Percentiles rank a stretch among this genome's conserved stretches.
Conservation (phyloP, 2,329 filamentous ascomycete species). For the Aspergillus niger region DNA sequence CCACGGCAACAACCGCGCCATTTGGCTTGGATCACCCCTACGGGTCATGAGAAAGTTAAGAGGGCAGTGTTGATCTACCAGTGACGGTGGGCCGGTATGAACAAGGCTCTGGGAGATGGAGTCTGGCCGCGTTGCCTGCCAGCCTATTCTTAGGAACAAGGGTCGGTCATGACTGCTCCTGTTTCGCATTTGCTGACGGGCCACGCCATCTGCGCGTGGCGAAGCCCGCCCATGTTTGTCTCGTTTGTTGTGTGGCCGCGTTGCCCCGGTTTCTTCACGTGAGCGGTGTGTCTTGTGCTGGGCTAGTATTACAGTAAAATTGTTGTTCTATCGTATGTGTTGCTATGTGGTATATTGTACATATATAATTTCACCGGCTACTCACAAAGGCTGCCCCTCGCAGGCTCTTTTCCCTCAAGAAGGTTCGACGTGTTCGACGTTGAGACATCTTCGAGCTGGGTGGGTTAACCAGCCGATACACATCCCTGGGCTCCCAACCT, state of each 20-base stretch:
- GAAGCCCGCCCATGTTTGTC: slow-evolving; percentile 5
- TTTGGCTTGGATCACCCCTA: background rate
- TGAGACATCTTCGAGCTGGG: slow-evolving; percentile 7
- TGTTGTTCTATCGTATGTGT: background rate
- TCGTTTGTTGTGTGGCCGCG: background rate
- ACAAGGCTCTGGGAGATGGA: slow-evolving; percentile 3
- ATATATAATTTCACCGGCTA: background rate
- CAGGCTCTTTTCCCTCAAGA: slow-evolving; percentile 2
- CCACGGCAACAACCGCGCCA: slow-evolving; percentile 2
- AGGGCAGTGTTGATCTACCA: slow-evolving; percentile 16
- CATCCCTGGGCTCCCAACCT: slow-evolving; percentile 23
- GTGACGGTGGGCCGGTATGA: slow-evolving; percentile 8
- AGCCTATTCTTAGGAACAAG: slow-evolving; percentile 21
- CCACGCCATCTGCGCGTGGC: slow-evolving; percentile 8
- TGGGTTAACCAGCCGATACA: slow-evolving; percentile 21
- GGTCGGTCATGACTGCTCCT: background rate
- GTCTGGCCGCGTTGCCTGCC: slow-evolving; percentile 18
- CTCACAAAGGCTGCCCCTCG: slow-evolving; percentile 4
- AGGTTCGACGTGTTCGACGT: slow-evolving; percentile 7
- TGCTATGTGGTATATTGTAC: background rate
- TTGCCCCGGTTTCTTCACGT: slow-evolving; percentile 2
- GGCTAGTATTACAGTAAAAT: background rate
- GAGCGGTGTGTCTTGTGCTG: too few species aligned
- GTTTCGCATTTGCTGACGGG: background rate
- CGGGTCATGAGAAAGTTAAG: slow-evolving; percentile 4